These are phyloP conservation scores for Nowakowskiella sp. DNA, from an alignment of 192 early-diverging fungal genomes.

Conservation along the genomic window DNA sequence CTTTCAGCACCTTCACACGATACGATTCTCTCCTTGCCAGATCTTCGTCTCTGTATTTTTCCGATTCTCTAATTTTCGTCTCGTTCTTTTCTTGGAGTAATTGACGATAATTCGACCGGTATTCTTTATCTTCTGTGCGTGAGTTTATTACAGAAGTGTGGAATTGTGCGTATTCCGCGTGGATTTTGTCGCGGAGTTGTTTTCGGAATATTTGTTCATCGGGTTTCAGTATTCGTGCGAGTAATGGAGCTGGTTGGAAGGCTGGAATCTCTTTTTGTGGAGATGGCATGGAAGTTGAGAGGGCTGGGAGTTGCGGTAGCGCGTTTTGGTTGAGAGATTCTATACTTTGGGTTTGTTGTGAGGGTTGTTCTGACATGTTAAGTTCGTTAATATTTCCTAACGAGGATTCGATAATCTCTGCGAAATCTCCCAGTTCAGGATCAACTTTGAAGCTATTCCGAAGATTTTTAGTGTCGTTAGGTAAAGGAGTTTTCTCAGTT, in stretches of 20 bases:
- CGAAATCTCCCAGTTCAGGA: background rate
- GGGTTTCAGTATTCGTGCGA: constrained; percentile 19
- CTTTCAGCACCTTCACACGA: constrained; percentile 24
- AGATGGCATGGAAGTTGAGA: background rate
- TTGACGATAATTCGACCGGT: constrained; percentile 13
- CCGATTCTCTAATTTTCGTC: constrained; percentile 21
- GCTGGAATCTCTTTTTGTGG: background rate
- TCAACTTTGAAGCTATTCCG: background rate
- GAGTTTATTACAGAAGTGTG: too few relatives aligned
- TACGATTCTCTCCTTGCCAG: constrained; percentile 23
- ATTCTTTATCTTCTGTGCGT: constrained; percentile 32
- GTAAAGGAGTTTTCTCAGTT: background rate
- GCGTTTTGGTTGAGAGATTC: background rate
- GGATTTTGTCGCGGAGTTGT: too few relatives aligned
- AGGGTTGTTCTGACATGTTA: background rate
- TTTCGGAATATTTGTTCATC: constrained; percentile 1
- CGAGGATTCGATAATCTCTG: background rate
- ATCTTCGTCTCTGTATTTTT: constrained; percentile 18
- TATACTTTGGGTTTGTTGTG: background rate
- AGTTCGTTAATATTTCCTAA: constrained; percentile 1
- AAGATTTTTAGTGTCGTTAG: background rate
- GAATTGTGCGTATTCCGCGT: too few relatives aligned
- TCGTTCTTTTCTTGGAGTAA: constrained; percentile 26
- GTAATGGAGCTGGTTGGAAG: background rate
- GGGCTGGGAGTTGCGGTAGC: background rate